Evolutionary conservation across 78 protist genomes (phyloP).

Genomic region (Guillardia theta): DNA sequence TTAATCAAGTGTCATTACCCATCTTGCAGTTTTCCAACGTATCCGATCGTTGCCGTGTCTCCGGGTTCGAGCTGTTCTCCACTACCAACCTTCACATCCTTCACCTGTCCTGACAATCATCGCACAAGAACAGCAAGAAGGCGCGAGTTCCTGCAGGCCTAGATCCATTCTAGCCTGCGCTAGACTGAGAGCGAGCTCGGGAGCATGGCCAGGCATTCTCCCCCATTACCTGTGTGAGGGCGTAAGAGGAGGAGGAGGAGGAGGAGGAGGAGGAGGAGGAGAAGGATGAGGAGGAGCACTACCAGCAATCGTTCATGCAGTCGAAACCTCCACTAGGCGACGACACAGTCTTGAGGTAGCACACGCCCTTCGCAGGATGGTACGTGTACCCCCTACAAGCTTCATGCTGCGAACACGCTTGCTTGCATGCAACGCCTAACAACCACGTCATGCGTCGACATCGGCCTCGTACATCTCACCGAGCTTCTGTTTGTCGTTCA

Average conservation of each 20-base stretch:
- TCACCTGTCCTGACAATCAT: too few species aligned
- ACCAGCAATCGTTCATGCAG: neutral
- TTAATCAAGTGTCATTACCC: too few species aligned
- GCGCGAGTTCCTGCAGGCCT: too few species aligned
- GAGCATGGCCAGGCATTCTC: too few species aligned
- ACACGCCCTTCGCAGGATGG: neutral
- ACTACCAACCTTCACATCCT: neutral
- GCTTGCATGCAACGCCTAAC: neutral
- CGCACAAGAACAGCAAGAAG: too few species aligned
- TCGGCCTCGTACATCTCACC: neutral
- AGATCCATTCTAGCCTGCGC: neutral
- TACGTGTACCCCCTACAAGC: neutral
- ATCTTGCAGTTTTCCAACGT: neutral
- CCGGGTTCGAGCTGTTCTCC: neutral
- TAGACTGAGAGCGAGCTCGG: too few species aligned
- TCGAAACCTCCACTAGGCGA: neutral
- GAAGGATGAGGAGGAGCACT: neutral
- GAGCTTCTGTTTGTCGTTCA: neutral
- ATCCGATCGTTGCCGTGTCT: neutral
- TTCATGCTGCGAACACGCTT: neutral
- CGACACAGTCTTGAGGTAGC: slow-evolving; percentile 27
- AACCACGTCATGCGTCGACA: neutral
- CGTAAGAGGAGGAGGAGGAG: too few species aligned
- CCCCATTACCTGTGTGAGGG: too few species aligned
- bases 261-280: neutral